These are phyloP conservation scores for Naganishia sp. DNA, from an alignment of 1,284 basidiomycete species.

Conservation along the genomic window DNA sequence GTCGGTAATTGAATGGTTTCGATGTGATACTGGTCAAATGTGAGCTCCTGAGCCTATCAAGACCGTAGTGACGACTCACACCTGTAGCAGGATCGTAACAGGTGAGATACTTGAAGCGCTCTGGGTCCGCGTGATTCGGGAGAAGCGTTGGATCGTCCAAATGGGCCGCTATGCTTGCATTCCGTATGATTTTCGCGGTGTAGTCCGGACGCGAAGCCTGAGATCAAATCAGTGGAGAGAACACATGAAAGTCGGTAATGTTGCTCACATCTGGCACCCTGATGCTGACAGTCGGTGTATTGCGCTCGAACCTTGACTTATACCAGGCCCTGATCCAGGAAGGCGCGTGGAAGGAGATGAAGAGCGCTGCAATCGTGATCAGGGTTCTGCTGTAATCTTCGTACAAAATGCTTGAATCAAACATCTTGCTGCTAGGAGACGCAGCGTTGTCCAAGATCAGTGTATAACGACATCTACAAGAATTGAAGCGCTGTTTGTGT, in stretches of 20 bases:
- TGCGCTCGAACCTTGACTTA: slow-evolving; percentile 6
- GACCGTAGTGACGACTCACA: slow-evolving; percentile 56
- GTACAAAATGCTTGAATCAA: background rate
- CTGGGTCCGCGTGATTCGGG: slow-evolving; percentile 55
- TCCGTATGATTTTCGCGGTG: slow-evolving; percentile 60
- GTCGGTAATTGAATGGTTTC: slow-evolving; percentile 63
- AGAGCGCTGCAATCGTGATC: slow-evolving; percentile 2
- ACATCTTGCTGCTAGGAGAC: background rate
- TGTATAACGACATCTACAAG: background rate
- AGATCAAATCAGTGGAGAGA: background rate
- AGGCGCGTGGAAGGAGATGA: slow-evolving; percentile 21
- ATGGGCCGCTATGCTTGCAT: slow-evolving; percentile 67
- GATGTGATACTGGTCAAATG: slow-evolving; percentile 43
- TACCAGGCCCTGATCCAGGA: slow-evolving; percentile 23
- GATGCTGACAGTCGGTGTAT: slow-evolving; percentile 7
- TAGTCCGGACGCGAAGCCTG: slow-evolving; percentile 63
- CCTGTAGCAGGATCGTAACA: slow-evolving; percentile 89
- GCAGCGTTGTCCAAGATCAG: background rate
- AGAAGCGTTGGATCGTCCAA: slow-evolving; percentile 61
- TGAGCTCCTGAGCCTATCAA: background rate
- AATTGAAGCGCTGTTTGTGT: background rate
- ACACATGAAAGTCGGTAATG: background rate
- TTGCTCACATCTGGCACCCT: slow-evolving; percentile 20
- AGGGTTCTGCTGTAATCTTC: slow-evolving; percentile 14
- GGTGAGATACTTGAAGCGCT: slow-evolving; percentile 72